These are phyloP conservation scores for Erodium maritimum DNA, from an alignment of 345 rosid genomes.

Conservation along the genomic window DNA sequence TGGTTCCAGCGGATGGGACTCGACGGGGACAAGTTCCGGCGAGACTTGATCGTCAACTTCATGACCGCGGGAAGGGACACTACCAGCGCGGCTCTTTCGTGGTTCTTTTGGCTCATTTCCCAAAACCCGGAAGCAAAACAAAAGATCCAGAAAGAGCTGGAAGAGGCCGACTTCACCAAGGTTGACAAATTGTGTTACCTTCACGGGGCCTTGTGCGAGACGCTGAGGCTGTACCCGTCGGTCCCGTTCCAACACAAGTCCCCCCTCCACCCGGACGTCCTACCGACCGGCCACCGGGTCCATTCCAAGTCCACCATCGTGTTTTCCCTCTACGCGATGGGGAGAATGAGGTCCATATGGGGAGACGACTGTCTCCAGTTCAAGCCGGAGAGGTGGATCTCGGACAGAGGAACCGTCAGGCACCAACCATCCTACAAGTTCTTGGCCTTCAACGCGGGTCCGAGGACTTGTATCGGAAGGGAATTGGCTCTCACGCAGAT, in stretches of 20 bases:
- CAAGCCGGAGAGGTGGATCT: slow-evolving; percentile 85
- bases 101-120: slow-evolving; percentile 38
- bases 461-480: slow-evolving; percentile 75
- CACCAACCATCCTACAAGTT: slow-evolving; percentile 59
- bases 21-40: slow-evolving; percentile 24
- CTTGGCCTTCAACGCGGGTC: slow-evolving; percentile 92
- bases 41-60: slow-evolving; percentile 37
- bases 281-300: slow-evolving; percentile 84
- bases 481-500: slow-evolving; percentile 80
- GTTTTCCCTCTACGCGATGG: slow-evolving; percentile 79
- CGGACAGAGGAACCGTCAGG: slow-evolving; percentile 36
- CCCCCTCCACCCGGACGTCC: slow-evolving; percentile 61
- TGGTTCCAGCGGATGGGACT: slow-evolving; percentile 19
- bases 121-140: slow-evolving; percentile 15
- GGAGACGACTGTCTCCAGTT: slow-evolving; percentile 84
- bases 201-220: slow-evolving; percentile 37
- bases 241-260: slow-evolving; percentile 91
- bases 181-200: slow-evolving; percentile 13
- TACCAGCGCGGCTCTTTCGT: slow-evolving; percentile 18
- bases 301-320: slow-evolving; percentile 85
- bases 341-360: slow-evolving; percentile 84
- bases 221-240: slow-evolving; percentile 79
- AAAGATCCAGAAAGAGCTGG: slow-evolving; percentile 34
- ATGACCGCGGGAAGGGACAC: slow-evolving; percentile 47
- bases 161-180: slow-evolving; percentile 4